A percentile compares a stretch with the other conserved stretches of the same genome.
These are phyloP conservation scores for Cordyceps cateniannulata DNA, from an alignment of 2,329 filamentous ascomycete species.

Conservation along the genomic window DNA sequence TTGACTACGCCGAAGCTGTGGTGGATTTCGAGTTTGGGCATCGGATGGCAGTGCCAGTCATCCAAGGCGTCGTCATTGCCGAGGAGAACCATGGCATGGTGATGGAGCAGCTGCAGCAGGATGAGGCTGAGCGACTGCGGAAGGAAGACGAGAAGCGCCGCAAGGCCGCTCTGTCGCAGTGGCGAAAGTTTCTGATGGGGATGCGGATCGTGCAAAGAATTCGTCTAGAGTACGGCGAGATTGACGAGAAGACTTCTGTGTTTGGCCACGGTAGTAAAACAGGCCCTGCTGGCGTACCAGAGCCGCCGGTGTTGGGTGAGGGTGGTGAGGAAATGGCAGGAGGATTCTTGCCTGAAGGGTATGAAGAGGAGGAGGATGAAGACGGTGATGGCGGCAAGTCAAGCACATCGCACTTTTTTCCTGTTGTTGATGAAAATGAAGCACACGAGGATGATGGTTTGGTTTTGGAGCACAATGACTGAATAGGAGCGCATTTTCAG, in stretches of 20 bases:
- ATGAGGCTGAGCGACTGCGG: conserved; percentile 65
- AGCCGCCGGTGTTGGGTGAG: conserved; percentile 20
- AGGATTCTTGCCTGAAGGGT: conserved; percentile 54
- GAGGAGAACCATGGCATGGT: conserved; percentile 69
- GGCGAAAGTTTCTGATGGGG: conserved; percentile 84
- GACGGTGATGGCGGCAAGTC: conserved; percentile 24
- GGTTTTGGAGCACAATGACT: conserved; percentile 10
- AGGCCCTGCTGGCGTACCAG: conserved; percentile 14
- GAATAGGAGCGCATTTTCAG: background rate
- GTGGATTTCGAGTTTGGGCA: conserved; percentile 96
- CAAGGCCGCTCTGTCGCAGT: conserved; percentile 65
- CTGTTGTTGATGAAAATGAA: conserved; percentile 38
- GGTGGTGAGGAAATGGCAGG: conserved; percentile 51
- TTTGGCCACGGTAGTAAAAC: conserved; percentile 42
- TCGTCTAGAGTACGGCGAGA: conserved; percentile 65
- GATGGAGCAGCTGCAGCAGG: conserved; percentile 70
- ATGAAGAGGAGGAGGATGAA: conserved; percentile 37
- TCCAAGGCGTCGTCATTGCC: conserved; percentile 84
- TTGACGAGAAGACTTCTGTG: conserved; percentile 45
- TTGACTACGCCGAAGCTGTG: conserved; percentile 91
- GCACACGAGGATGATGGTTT: conserved; percentile 24
- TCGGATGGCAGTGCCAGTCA: conserved; percentile 86
- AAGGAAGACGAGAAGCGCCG: conserved; percentile 81
- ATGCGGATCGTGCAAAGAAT: conserved; percentile 76
- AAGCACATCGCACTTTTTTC: conserved; percentile 42